These are phyloP conservation scores for Kokia cookei DNA, from an alignment of 441 rosid genomes.

Conservation along the genomic window DNA sequence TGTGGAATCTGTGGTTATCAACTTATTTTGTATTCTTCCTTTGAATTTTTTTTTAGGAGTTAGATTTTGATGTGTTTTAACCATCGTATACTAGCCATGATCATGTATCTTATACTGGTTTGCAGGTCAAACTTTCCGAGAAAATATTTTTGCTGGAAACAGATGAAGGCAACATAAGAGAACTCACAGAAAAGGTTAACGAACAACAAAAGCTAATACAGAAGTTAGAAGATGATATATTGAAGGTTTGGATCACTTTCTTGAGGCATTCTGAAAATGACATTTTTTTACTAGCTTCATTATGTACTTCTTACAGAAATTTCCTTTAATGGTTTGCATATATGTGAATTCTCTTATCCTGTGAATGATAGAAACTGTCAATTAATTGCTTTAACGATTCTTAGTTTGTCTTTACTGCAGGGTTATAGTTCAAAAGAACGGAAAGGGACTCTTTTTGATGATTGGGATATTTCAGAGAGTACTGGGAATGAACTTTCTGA, in stretches of 20 bases:
- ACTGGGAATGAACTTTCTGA: slow-evolving; percentile 61
- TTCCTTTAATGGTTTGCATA: neutral
- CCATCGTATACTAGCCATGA: neutral
- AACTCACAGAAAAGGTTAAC: slow-evolving; percentile 62
- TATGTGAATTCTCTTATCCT: neutral
- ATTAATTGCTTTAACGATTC: neutral
- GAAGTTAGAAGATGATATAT: slow-evolving; percentile 96
- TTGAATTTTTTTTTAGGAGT: slow-evolving; percentile 2
- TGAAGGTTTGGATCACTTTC: slow-evolving; percentile 55
- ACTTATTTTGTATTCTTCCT: neutral
- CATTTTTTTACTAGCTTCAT: neutral
- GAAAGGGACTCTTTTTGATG: slow-evolving; percentile 67
- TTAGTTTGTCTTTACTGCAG: slow-evolving; percentile 28
- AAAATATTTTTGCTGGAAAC: slow-evolving; percentile 67
- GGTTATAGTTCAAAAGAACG: slow-evolving; percentile 87
- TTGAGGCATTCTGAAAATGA: slow-evolving; percentile 9
- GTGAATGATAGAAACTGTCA: neutral
- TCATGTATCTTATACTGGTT: slow-evolving; percentile 11
- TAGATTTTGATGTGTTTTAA: slow-evolving; percentile 1
- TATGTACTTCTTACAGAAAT: neutral
- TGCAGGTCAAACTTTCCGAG: slow-evolving; percentile 89
- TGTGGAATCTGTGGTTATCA: neutral
- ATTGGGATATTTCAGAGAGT: slow-evolving; percentile 91
- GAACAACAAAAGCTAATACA: slow-evolving; percentile 90
- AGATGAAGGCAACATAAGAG: slow-evolving; percentile 70